These are phyloP conservation scores for Mollisia scopiformis DNA, from an alignment of 2,329 filamentous ascomycete genomes.

Conservation along the genomic window DNA sequence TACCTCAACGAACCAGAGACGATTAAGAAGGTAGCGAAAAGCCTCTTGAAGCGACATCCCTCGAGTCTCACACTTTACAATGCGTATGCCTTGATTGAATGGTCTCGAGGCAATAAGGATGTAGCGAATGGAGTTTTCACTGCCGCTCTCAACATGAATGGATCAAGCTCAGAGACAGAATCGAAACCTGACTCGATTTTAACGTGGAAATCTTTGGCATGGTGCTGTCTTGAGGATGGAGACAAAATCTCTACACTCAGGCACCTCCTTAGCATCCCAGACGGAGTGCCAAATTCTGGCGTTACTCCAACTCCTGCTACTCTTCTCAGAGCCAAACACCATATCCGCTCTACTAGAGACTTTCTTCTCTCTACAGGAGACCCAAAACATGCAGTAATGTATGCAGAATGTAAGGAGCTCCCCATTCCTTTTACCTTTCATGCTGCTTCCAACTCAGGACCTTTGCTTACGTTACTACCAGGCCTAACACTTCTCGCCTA, in stretches of 20 bases:
- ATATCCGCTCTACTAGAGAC: constrained; percentile 57
- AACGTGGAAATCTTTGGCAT: constrained; percentile 36
- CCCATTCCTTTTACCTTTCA: background rate
- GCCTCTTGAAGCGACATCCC: constrained; percentile 69
- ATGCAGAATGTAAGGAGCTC: constrained; percentile 53
- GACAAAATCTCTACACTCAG: constrained; percentile 38
- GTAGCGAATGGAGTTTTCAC: constrained; percentile 67
- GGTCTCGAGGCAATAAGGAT: constrained; percentile 55
- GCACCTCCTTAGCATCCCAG: constrained; percentile 43
- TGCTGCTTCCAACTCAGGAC: background rate
- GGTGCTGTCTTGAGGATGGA: constrained; percentile 28
- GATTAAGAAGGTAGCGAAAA: constrained; percentile 73
- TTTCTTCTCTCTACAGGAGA: constrained; percentile 56
- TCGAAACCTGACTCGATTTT: constrained; percentile 36
- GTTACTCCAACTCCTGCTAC: constrained; percentile 28
- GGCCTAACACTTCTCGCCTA: constrained; percentile 67
- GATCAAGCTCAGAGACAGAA: constrained; percentile 40
- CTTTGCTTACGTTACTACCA: constrained; percentile 3
- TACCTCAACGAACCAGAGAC: constrained; percentile 54
- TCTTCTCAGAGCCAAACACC: constrained; percentile 56
- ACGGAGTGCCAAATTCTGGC: constrained; percentile 36
- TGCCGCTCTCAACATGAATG: constrained; percentile 65
- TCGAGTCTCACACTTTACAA: constrained; percentile 74
- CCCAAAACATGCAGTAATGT: constrained; percentile 51
- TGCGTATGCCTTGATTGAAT: constrained; percentile 76